These are phyloP conservation scores for Cryptococcus amylolentus DNA, from an alignment of 1,284 basidiomycete species.

Conservation along the genomic window DNA sequence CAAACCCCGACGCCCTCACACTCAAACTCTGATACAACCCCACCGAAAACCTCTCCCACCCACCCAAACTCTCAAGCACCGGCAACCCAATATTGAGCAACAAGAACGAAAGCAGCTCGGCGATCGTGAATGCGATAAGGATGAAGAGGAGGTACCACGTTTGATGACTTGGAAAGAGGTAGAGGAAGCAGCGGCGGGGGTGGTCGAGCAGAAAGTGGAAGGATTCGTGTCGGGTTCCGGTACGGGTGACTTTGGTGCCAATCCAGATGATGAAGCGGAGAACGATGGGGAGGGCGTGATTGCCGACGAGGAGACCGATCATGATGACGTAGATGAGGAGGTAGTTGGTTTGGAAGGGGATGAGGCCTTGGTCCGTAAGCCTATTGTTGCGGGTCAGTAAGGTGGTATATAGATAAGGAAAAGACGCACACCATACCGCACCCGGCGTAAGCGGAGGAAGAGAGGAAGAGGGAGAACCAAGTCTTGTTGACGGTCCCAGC, in stretches of 20 bases:
- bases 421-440: slow-evolving; percentile 28
- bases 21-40: slow-evolving; percentile 33
- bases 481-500: slow-evolving; percentile 24
- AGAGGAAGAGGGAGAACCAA: slow-evolving; percentile 32
- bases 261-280: slow-evolving; percentile 34
- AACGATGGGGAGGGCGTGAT: slow-evolving; percentile 38
- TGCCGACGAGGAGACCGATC: slow-evolving; percentile 32
- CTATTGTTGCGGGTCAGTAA: slow-evolving; percentile 8
- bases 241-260: slow-evolving; percentile 28
- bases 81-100: slow-evolving; percentile 34
- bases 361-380: slow-evolving; percentile 30
- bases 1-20: slow-evolving; percentile 34
- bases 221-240: slow-evolving; percentile 26
- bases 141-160: slow-evolving; percentile 37
- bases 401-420: background rate
- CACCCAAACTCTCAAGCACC: slow-evolving; percentile 12
- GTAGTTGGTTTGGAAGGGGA: slow-evolving; percentile 29
- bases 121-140: slow-evolving; percentile 24
- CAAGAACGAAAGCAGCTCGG: slow-evolving; percentile 31
- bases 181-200: slow-evolving; percentile 39
- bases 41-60: slow-evolving; percentile 31
- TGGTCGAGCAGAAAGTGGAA: slow-evolving; percentile 40
- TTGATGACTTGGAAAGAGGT: slow-evolving; percentile 41
- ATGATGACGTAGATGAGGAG: slow-evolving; percentile 31
- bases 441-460: slow-evolving; percentile 26